These are phyloP conservation scores for Coprinellus aureogranulatus DNA, from an alignment of 768 basidiomycete genomes.

Conservation along the genomic window DNA sequence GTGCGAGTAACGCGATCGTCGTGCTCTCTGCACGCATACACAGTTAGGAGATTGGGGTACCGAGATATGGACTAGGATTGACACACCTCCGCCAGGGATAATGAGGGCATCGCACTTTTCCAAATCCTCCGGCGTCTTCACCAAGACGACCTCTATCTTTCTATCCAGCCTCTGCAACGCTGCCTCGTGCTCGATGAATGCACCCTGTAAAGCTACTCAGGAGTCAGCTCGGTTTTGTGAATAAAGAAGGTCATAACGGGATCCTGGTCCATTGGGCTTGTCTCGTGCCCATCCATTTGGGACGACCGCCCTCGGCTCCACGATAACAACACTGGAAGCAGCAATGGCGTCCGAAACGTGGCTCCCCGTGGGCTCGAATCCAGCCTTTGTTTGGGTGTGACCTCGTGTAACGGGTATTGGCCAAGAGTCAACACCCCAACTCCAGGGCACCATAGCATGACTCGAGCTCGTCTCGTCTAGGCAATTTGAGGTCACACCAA, in stretches of 20 bases:
- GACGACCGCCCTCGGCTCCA: neutral
- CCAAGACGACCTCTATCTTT: slow-evolving; percentile 50
- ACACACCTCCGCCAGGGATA: slow-evolving; percentile 86
- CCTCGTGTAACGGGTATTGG: too few relatives aligned
- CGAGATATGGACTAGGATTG: neutral
- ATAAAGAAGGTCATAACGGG: too few relatives aligned
- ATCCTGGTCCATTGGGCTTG: too few relatives aligned
- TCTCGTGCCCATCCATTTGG: slow-evolving; percentile 3
- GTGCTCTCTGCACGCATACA: slow-evolving; percentile 67
- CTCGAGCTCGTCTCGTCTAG: too few relatives aligned
- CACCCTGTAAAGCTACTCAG: slow-evolving; percentile 83
- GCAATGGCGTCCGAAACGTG: too few relatives aligned
- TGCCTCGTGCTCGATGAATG: slow-evolving; percentile 82
- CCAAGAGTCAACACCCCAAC: too few relatives aligned
- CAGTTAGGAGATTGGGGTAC: neutral
- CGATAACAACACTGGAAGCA: too few relatives aligned
- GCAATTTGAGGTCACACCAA: too few relatives aligned
- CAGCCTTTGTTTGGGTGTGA: too few relatives aligned
- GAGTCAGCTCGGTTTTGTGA: too few relatives aligned
- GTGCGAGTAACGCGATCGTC: slow-evolving; percentile 79
- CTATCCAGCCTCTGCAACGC: slow-evolving; percentile 57
- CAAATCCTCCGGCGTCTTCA: slow-evolving; percentile 77
- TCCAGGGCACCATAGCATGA: too few relatives aligned
- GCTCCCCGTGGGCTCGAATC: too few relatives aligned
- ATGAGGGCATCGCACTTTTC: slow-evolving; percentile 77